phyloP scores from a whole-genome alignment of 768 basidiomycete species.

The Kondoa malvinella region DNA sequence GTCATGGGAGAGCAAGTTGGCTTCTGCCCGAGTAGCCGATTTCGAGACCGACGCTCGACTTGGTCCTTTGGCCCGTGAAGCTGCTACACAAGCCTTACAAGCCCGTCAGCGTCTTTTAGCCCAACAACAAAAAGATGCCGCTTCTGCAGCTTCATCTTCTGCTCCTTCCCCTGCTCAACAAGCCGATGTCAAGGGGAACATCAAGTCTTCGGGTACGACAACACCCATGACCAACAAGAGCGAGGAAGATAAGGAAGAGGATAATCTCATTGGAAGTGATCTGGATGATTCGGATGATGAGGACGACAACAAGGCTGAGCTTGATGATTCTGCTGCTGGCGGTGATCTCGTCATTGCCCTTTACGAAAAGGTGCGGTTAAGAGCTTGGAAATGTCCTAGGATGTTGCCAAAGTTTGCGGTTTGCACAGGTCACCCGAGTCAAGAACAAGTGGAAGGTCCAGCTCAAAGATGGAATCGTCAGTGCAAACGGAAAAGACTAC shows the following conservation, averaged over 20 bases:
- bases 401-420: background rate
- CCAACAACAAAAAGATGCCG: constrained; percentile 18
- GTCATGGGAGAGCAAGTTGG: constrained; percentile 94
- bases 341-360: constrained; percentile 94
- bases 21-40: constrained; percentile 86
- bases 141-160: constrained; percentile 35
- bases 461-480: constrained; percentile 93
- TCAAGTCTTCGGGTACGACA: background rate
- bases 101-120: background rate
- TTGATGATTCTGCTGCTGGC: constrained; percentile 52
- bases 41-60: constrained; percentile 39
- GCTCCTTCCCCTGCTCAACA: background rate
- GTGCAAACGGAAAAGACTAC: constrained; percentile 92
- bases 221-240: background rate
- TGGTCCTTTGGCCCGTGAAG: constrained; percentile 12
- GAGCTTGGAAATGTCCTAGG: constrained; percentile 1
- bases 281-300: constrained; percentile 75
- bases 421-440: constrained; percentile 72
- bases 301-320: constrained; percentile 61
- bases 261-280: constrained; percentile 87
- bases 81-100: background rate
- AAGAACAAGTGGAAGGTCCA: constrained; percentile 99
- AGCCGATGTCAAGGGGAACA: background rate
- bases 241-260: constrained; percentile 27
- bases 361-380: constrained; percentile 80